Conservation (phyloP, 148 eudicot genomes). For the Pharnaceum exiguum region DNA sequence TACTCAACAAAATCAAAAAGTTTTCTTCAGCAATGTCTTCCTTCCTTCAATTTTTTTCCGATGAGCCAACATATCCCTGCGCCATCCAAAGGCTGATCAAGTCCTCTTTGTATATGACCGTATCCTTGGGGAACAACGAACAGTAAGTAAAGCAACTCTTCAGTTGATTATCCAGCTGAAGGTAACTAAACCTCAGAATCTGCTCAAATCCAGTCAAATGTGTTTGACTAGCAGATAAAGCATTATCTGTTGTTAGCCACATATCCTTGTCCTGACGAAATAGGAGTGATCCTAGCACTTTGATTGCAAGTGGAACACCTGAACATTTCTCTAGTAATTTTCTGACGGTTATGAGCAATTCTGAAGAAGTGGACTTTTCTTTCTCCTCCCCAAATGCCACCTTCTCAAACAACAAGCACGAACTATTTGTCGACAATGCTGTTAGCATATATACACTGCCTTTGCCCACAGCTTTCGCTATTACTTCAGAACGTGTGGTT, state of each 20-base stretch:
- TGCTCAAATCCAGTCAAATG: neutral
- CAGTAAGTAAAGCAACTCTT: slow-evolving; percentile 11
- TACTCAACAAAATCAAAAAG: slow-evolving; percentile 2
- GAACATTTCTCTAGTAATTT: slow-evolving; percentile 19
- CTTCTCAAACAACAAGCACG: slow-evolving; percentile 24
- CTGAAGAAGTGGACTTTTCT: neutral
- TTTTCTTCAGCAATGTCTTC: slow-evolving; percentile 13
- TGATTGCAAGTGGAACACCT: slow-evolving; percentile 18
- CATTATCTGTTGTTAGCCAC: slow-evolving; percentile 23
- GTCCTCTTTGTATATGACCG: neutral
- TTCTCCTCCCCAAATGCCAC: slow-evolving; percentile 18
- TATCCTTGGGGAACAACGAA: slow-evolving; percentile 10
- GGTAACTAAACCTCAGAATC: slow-evolving; percentile 25
- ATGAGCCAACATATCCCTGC: slow-evolving; percentile 5
- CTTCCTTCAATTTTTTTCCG: neutral
- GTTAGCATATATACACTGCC: slow-evolving; percentile 5
- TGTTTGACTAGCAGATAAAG: slow-evolving; percentile 18
- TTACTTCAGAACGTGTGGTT: slow-evolving; percentile 28
- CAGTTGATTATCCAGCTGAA: neutral
- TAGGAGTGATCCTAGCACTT: slow-evolving; percentile 28
- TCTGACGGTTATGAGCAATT: slow-evolving; percentile 16
- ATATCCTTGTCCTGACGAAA: slow-evolving; percentile 16
- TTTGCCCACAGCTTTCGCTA: slow-evolving; percentile 18
- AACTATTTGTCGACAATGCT: slow-evolving; percentile 18
- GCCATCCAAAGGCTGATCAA: slow-evolving; percentile 18